Evolutionary conservation across 768 basidiomycete genomes (phyloP).

Genomic region (Tricholoma bakamatsutake): DNA sequence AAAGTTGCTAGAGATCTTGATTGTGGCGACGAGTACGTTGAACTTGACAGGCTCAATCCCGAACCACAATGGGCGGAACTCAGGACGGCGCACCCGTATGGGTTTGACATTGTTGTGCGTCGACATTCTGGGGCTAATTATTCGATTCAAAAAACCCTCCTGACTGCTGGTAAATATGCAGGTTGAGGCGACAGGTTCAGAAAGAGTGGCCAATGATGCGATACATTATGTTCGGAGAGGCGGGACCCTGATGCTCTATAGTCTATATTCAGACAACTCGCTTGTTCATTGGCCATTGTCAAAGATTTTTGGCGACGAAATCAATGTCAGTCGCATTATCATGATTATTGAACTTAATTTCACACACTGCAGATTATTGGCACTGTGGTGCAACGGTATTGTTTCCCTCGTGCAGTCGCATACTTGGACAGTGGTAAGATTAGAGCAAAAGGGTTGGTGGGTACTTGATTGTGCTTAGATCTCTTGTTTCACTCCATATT

Average conservation of each 20-base stretch:
- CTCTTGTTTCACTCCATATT: neutral
- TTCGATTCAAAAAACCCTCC: neutral
- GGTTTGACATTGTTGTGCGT: constrained; percentile 64
- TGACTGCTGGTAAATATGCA: neutral
- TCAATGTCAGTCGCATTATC: constrained; percentile 34
- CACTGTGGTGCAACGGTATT: constrained; percentile 71
- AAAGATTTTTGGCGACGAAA: constrained; percentile 75
- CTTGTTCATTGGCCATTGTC: constrained; percentile 65
- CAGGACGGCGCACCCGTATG: constrained; percentile 65
- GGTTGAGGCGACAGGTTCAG: constrained; percentile 68
- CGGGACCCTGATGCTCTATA: constrained; percentile 67
- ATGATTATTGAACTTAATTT: neutral
- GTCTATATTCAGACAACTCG: constrained; percentile 69
- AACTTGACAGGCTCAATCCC: constrained; percentile 61
- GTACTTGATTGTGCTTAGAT: neutral
- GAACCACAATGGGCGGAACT: constrained; percentile 63
- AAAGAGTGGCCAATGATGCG: constrained; percentile 62
- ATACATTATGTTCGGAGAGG: constrained; percentile 74
- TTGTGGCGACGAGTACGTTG: constrained; percentile 69
- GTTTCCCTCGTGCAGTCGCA: constrained; percentile 74
- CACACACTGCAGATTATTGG: constrained; percentile 52
- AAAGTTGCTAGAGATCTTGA: constrained; percentile 64
- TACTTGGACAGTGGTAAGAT: constrained; percentile 75
- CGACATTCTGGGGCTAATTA: neutral
- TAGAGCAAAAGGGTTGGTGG: constrained; percentile 45